Conservation (phyloP, 768 basidiomycete genomes). For the Amanita molliuscula region DNA sequence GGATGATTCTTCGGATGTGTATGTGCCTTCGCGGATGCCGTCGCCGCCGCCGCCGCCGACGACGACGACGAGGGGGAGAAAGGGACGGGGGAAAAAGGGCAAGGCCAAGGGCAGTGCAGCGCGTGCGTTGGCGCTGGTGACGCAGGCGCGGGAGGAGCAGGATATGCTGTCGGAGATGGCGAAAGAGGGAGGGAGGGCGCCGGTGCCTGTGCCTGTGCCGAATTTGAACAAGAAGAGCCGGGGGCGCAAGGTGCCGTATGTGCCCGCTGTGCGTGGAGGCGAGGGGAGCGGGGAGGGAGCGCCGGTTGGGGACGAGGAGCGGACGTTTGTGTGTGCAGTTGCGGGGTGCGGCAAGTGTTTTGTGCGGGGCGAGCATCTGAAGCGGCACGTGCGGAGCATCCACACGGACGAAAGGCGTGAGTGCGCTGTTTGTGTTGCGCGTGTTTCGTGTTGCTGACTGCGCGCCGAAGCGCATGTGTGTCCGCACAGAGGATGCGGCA, state of each 20-base stretch:
- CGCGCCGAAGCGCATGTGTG: conserved; percentile 41
- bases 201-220: conserved; percentile 44
- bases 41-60: conserved; percentile 12
- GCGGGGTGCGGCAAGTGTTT: conserved; percentile 74
- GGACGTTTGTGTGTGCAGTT: conserved; percentile 58
- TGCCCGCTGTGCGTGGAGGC: conserved; percentile 7
- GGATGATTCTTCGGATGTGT: conserved; percentile 21
- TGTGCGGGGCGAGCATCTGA: conserved; percentile 69
- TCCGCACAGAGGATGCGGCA: conserved; percentile 52
- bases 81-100: conserved; percentile 13
- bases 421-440: conserved; percentile 17
- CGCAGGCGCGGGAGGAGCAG: conserved; percentile 12
- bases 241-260: conserved; percentile 45
- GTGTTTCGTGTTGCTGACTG: not conserved
- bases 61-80: conserved; percentile 6
- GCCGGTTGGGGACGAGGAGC: conserved; percentile 11
- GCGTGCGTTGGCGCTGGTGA: conserved; percentile 21
- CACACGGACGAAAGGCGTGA: conserved; percentile 81
- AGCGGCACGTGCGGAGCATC: conserved; percentile 70
- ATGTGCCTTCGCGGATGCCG: conserved; percentile 18
- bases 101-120: conserved; percentile 26
- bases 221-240: conserved; percentile 56
- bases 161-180: conserved; percentile 5
- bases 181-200: conserved; percentile 21
- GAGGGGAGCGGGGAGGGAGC: not conserved